These are phyloP conservation scores for Rosa chinensis DNA, from an alignment of 306 rosid species.

Conservation along the genomic window DNA sequence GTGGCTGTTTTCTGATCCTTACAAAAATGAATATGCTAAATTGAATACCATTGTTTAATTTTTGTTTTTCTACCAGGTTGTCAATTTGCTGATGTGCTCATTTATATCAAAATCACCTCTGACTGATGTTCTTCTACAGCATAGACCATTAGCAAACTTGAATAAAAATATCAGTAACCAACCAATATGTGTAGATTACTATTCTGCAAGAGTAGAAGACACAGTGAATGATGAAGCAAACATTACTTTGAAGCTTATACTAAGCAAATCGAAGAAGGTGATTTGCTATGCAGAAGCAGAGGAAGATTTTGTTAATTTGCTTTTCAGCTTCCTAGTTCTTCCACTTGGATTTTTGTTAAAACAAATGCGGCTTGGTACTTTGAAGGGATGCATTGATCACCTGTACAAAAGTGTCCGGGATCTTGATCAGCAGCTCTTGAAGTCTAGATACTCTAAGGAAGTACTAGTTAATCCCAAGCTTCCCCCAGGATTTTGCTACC, in stretches of 20 bases:
- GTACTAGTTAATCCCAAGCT: conserved; percentile 15
- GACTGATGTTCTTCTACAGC: conserved; percentile 18
- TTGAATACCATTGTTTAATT: too few species aligned
- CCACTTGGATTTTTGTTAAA: conserved; percentile 18
- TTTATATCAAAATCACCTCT: conserved; percentile 18
- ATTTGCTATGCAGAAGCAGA: conserved; percentile 25
- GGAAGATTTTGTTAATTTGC: conserved; percentile 6
- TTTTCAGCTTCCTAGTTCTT: conserved; percentile 20
- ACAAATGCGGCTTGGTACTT: neutral
- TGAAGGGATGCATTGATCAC: conserved; percentile 7
- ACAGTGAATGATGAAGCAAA: neutral
- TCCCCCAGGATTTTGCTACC: neutral
- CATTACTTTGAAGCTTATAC: conserved; percentile 3
- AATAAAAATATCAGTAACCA: neutral
- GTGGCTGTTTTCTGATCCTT: neutral
- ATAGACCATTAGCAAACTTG: neutral
- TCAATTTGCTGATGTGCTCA: conserved; percentile 7
- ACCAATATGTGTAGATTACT: neutral
- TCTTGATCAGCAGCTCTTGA: conserved; percentile 7
- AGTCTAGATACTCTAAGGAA: neutral
- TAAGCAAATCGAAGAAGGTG: conserved; percentile 18
- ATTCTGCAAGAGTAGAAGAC: neutral
- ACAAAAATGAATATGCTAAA: too few species aligned
- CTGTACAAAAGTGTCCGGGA: conserved; percentile 17
- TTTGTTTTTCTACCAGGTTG: neutral